Conservation (phyloP, 2,329 filamentous ascomycete genomes). For the Chalaropsis ovoidea region DNA sequence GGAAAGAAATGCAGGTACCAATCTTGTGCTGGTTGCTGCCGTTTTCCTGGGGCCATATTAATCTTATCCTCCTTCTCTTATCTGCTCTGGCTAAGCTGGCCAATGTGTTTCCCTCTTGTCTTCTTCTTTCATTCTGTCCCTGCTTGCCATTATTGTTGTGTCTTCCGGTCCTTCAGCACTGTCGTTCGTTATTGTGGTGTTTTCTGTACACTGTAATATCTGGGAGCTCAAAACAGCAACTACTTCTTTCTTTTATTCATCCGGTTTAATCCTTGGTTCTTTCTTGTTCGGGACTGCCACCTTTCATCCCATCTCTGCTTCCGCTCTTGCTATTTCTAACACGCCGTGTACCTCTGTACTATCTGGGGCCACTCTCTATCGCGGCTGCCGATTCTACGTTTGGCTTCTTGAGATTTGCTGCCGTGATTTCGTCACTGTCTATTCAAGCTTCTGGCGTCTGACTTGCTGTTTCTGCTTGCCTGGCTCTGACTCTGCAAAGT, state of each 20-base stretch:
- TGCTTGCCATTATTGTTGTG: neutral
- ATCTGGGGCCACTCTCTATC: neutral
- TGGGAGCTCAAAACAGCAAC: too few relatives aligned
- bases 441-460: neutral
- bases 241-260: neutral
- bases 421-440: neutral
- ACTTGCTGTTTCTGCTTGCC: too few relatives aligned
- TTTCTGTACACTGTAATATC: too few relatives aligned
- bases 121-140: neutral
- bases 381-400: neutral
- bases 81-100: neutral
- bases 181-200: too few relatives aligned
- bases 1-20: conserved; percentile 6
- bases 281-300: neutral
- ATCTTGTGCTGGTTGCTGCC: neutral
- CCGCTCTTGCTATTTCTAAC: neutral
- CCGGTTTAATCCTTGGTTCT: neutral
- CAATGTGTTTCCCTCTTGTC: neutral
- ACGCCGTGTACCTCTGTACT: neutral
- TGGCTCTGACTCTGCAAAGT: too few relatives aligned
- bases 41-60: conserved; percentile 4
- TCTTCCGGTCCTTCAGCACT: neutral
- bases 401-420: neutral
- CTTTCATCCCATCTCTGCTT: neutral
- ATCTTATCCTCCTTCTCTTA: neutral